A percentile compares a stretch with the other conserved stretches of the same genome.
Evolutionary conservation across 73 alveolate genomes (phyloP).

Genomic region (Tetrahymena elliotti): DNA sequence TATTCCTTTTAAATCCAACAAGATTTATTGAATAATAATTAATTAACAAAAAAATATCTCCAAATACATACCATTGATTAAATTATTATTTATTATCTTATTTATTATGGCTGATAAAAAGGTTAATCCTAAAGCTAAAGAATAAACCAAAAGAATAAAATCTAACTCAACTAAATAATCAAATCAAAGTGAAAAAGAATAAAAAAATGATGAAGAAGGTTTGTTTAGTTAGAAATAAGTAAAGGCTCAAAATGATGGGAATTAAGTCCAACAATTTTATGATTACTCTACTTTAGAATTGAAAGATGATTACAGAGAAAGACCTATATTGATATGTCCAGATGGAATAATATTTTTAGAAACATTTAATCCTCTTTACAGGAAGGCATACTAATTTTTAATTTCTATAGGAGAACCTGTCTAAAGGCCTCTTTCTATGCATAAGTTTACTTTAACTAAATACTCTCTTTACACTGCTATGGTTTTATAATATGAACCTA

Average conservation of each 20-base stretch:
- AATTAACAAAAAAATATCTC: not conserved
- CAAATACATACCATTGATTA: not conserved
- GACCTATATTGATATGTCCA: constrained; percentile 27
- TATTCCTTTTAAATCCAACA: not conserved
- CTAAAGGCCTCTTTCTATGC: constrained; percentile 59
- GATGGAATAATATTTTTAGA: constrained; percentile 49
- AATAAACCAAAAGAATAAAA: not conserved
- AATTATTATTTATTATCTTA: not conserved
- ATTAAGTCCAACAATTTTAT: not conserved
- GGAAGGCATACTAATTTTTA: constrained; percentile 59
- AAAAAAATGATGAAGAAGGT: not conserved
- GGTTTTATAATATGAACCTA: constrained; percentile 52
- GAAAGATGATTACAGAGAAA: not conserved
- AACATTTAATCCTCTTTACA: constrained; percentile 56
- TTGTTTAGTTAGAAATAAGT: not conserved
- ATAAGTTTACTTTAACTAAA: constrained; percentile 51
- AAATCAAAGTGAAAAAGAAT: not conserved
- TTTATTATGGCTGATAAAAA: not conserved
- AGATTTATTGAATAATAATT: not conserved
- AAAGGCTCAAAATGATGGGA: not conserved
- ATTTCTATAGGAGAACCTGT: constrained; percentile 72
- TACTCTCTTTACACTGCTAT: constrained; percentile 66
- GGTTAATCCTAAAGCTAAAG: not conserved
- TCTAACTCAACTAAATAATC: not conserved
- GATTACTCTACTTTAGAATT: not conserved